Base-by-base conservation (phyloP, 805 yeast genomes). In the Candida takata region DNA sequence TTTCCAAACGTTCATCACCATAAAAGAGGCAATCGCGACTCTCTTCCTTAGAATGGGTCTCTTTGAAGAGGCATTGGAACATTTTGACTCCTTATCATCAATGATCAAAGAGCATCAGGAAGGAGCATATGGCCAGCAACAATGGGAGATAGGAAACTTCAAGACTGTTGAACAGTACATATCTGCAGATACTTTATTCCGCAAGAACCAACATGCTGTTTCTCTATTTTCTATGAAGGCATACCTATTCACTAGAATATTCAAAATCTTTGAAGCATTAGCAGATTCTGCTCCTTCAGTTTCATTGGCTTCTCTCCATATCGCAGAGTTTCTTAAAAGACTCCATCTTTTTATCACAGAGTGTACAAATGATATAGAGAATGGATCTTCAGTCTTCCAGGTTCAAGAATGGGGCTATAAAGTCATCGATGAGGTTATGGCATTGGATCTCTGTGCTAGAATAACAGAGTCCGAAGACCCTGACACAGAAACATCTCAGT, bases 21-120 rank as follows among this genome's bases (percentile, higher is more conserved):
- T 64, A 42, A 68, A 69, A 40, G 74, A 77, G 36, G 67, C 69
- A 6, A 53, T 77, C 29, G 80, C 79, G 0, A 55, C 67, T 23
- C 62, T 74, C 4, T 67, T 74, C 37, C 71, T 70, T 36, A 70
- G 70, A 31, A 64, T 84, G 60, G 67, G 69, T 18, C 66, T 82
- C 17, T 56, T 64, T 18, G 81, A 79, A 19, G 88, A 83, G 35
- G 69, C 90, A 0, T 51, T 79, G 24, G 57, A 53, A 4, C 66
- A 70, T 16, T 79, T 75, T 43, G 69, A 71, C 23, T 62, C 61
- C 20, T 47, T 83, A 6, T 63, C 65, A 13, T 39, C 47, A 2
- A 43, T 56, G 7, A 62, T 63, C 3, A 6, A 28, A 9, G 14
- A 16, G 20, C 7, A 33, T 25, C 17, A 29, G 21, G 32, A 20